These are phyloP conservation scores for Striga hermonthica DNA, from an alignment of 305 asterid species.

Conservation along the genomic window DNA sequence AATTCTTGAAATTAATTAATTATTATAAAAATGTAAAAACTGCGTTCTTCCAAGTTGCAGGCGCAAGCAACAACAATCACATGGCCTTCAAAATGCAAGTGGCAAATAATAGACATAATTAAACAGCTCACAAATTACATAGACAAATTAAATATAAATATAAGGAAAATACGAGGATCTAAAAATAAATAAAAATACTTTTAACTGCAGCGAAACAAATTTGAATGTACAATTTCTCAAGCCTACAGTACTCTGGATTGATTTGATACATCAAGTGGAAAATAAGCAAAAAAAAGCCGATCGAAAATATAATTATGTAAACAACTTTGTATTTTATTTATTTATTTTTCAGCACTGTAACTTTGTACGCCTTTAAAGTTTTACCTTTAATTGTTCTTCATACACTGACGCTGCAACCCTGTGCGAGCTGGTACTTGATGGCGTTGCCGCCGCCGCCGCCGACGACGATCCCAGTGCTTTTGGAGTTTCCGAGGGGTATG, in stretches of 20 bases:
- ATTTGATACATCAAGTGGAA: neutral
- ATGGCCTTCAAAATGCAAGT: neutral
- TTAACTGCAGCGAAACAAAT: too few species aligned
- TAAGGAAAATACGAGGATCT: neutral
- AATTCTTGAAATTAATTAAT: too few species aligned
- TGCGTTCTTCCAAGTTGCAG: too few species aligned
- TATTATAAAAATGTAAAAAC: too few species aligned
- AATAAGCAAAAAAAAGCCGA: neutral
- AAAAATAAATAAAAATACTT: neutral
- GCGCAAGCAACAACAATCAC: too few species aligned
- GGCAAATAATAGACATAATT: neutral
- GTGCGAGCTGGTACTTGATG: conserved; percentile 1
- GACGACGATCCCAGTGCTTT: neutral
- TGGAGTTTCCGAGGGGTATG: neutral
- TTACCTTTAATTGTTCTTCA: neutral
- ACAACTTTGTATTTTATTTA: neutral
- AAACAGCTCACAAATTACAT: neutral
- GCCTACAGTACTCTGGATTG: neutral
- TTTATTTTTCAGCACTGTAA: neutral
- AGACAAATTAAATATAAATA: neutral
- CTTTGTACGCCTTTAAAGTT: too few species aligned
- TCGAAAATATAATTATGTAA: neutral
- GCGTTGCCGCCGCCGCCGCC: conserved; percentile 4
- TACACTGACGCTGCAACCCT: neutral
- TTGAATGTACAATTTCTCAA: too few species aligned